These are phyloP conservation scores for Salix koriyanagi DNA, from an alignment of 345 rosid genomes.

Conservation along the genomic window DNA sequence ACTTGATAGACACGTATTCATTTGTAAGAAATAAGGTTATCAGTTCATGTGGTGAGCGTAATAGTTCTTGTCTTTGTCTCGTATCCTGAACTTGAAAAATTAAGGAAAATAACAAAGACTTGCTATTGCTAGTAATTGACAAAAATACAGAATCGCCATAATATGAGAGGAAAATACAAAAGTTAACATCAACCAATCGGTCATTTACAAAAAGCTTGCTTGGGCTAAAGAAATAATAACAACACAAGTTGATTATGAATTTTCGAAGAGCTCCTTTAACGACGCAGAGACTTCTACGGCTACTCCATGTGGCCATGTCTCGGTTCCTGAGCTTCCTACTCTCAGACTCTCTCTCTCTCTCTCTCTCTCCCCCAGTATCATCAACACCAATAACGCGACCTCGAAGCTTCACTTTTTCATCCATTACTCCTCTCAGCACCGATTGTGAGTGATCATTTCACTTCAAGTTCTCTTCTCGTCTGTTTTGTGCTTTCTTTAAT, in stretches of 20 bases:
- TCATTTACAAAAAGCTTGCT: background rate
- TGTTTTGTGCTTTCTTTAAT: slow-evolving; percentile 6
- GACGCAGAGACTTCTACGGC: slow-evolving; percentile 33
- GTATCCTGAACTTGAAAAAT: no score
- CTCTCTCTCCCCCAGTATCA: background rate
- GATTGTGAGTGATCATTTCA: slow-evolving; percentile 10
- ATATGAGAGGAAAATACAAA: no score
- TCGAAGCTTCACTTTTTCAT: slow-evolving; percentile 18
- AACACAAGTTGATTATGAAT: slow-evolving; percentile 10
- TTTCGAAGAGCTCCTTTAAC: slow-evolving; percentile 20
- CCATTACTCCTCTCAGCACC: slow-evolving; percentile 18
- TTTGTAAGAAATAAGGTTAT: no score
- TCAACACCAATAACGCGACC: slow-evolving; percentile 10
- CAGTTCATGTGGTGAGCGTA: no score
- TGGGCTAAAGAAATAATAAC: slow-evolving; percentile 10
- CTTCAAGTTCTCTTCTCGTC: background rate
- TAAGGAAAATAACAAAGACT: no score
- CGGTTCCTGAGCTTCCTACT: slow-evolving; percentile 37
- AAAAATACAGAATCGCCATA: no score
- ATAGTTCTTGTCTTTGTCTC: no score
- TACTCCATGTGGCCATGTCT: slow-evolving; percentile 58
- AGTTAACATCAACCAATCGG: background rate
- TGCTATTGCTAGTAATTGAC: no score
- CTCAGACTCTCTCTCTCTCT: slow-evolving; percentile 1
- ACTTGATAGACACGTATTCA: no score